A percentile compares a stretch with the other conserved stretches of the same genome.
Conservation (phyloP, 495 filamentous ascomycete species). For the Astrothelium subdiscretum region DNA sequence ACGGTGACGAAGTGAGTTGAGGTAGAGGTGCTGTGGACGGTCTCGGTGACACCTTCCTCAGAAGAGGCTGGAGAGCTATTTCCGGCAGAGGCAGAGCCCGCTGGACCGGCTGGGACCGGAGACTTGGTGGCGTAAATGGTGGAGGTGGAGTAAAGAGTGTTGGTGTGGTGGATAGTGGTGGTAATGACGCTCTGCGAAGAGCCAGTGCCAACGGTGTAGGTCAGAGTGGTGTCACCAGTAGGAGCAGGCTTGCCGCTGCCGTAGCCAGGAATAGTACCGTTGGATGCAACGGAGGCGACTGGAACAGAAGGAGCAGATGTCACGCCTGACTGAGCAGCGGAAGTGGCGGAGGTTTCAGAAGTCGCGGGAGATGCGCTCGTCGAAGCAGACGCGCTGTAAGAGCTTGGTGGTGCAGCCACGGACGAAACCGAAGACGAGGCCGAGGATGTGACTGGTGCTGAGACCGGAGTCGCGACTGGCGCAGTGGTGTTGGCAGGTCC, state of each 20-base stretch:
- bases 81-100: background rate
- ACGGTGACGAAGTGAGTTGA: slow-evolving; percentile 1
- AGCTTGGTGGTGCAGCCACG: background rate
- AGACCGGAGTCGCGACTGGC: background rate
- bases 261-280: background rate
- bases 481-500: background rate
- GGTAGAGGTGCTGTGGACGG: background rate
- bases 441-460: background rate
- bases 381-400: slow-evolving; percentile 4
- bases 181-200: slow-evolving; percentile 44
- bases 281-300: background rate
- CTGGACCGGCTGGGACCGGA: background rate
- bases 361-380: background rate
- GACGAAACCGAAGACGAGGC: background rate
- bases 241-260: background rate
- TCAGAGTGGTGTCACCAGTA: slow-evolving; percentile 11
- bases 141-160: slow-evolving; percentile 13
- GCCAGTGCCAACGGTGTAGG: slow-evolving; percentile 36
- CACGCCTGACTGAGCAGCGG: background rate
- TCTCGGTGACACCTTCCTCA: background rate
- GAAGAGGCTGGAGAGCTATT: background rate
- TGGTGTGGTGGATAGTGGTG: slow-evolving; percentile 43
- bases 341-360: background rate
- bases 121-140: background rate
- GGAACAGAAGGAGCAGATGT: slow-evolving; percentile 2